Conservation (phyloP, 78 protist genomes). For the Mantamonas sphyraenae region DNA sequence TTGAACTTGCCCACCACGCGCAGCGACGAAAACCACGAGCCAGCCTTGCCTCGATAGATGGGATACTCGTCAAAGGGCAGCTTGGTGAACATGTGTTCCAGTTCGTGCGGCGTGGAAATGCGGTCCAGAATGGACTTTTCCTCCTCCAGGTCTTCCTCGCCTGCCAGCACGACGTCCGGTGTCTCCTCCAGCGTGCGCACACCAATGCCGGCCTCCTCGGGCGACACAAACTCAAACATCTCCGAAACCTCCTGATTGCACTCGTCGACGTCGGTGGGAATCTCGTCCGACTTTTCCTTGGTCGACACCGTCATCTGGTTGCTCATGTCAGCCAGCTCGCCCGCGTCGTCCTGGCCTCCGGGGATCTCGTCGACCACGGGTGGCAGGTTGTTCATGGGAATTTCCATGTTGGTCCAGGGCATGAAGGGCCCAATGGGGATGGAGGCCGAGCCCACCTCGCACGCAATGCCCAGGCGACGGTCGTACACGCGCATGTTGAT, state of each 20-base stretch:
- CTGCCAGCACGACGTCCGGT: too few relatives aligned
- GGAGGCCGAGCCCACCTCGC: neutral
- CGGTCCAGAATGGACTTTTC: neutral
- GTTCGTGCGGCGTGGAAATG: neutral
- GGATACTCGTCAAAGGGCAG: neutral
- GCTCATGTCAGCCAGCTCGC: neutral
- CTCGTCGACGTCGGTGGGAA: neutral
- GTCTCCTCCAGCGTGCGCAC: too few relatives aligned
- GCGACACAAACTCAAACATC: too few relatives aligned
- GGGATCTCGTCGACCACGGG: neutral
- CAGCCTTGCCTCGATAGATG: neutral
- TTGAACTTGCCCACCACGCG: slow-evolving; percentile 19
- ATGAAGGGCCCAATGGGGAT: neutral
- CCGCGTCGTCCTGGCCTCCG: neutral
- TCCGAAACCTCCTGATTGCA: neutral
- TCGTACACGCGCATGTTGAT: neutral
- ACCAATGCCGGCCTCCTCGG: too few relatives aligned
- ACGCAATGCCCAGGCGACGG: neutral
- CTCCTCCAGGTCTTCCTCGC: too few relatives aligned
- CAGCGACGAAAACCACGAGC: neutral
- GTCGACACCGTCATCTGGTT: neutral
- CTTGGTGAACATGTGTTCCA: neutral
- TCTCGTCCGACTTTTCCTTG: neutral
- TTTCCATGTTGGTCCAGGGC: neutral
- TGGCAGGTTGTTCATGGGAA: neutral